phyloP scores from a whole-genome alignment of 305 asterid genomes.

The Solanum aculeatissimum region DNA sequence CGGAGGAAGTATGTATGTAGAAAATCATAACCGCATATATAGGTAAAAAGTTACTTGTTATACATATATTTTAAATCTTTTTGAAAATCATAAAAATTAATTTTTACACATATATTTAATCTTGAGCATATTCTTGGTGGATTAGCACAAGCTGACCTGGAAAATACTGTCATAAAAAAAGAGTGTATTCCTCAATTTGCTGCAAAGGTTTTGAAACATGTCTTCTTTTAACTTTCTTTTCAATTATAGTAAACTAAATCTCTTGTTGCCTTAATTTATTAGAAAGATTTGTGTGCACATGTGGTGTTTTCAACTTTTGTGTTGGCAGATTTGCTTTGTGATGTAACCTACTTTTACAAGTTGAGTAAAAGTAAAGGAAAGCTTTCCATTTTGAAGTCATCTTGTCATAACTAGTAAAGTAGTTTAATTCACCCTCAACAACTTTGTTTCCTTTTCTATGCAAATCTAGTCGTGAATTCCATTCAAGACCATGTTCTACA shows the following conservation, averaged over 20 bases:
- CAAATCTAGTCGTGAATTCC: neutral
- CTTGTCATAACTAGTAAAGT: neutral
- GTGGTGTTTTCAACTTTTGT: constrained; percentile 5
- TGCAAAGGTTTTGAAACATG: neutral
- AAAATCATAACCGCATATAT: neutral
- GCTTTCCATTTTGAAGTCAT: neutral
- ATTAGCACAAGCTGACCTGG: neutral
- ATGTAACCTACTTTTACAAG: neutral
- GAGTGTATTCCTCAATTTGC: neutral
- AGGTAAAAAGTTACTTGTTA: neutral
- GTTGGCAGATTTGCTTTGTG: neutral
- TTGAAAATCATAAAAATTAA: neutral
- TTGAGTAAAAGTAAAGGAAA: neutral
- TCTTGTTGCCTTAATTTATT: neutral
- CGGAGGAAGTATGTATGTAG: too few species aligned
- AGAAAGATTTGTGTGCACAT: neutral
- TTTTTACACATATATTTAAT: neutral
- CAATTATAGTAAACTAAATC: neutral
- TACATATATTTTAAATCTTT: neutral
- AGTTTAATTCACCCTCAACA: neutral
- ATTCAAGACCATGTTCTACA: neutral
- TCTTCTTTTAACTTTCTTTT: neutral
- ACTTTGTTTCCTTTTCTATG: neutral
- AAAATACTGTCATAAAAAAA: neutral
- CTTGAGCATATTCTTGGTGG: neutral